Evolutionary conservation across 441 rosid genomes (phyloP), one percentile per base, ranked within the genome.

Genomic region (Macaranga tanarius): DNA sequence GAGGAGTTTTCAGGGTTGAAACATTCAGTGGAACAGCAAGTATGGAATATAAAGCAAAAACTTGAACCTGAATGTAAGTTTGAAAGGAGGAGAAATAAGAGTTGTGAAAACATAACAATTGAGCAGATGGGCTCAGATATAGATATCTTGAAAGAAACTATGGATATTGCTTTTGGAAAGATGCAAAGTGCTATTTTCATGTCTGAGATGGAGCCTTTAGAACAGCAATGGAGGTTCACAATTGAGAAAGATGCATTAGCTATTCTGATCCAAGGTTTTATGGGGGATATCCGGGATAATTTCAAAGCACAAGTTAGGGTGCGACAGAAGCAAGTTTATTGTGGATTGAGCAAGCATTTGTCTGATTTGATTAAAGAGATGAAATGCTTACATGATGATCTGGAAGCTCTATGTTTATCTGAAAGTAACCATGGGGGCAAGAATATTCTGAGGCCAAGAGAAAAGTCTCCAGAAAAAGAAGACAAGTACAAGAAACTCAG

Each of bases 101-200:
- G 79, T 23, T 76, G 80, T 56, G 86, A 81, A 22, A 73, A 71
- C 63, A 51, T 65, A 61, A 76, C 68, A 60, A 75, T 88, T 28
- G 92, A 90, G 74, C 80, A 77, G 58, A 87, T 86, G 91, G 84
- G 92, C 5, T 80, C 80, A 1, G 93, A 92, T 68, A 88, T 93
- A 11, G 80, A 88, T 60, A 76, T 84, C 38, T 74, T 92, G 42
- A 92, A 94, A 75, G 93, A 84, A 61, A 92, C 98, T n/a, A 69
- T 90, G 76, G 95, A 92, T 81, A 79, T 87, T 45, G 96, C 96
- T 55, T 92, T 94, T 56, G 91, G 82, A 40, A 90, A 87, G 86
- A 92, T 93, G 95, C 89, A 86, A 74, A 81, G 76, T 44, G 89
- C 89, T 2, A 84, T 88, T 31, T 83, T 86, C 80, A 77, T 83